A percentile compares a stretch with the other conserved stretches of the same genome.
phyloP scores from a whole-genome alignment of 805 yeast species.

The Saturnispora diversa region DNA sequence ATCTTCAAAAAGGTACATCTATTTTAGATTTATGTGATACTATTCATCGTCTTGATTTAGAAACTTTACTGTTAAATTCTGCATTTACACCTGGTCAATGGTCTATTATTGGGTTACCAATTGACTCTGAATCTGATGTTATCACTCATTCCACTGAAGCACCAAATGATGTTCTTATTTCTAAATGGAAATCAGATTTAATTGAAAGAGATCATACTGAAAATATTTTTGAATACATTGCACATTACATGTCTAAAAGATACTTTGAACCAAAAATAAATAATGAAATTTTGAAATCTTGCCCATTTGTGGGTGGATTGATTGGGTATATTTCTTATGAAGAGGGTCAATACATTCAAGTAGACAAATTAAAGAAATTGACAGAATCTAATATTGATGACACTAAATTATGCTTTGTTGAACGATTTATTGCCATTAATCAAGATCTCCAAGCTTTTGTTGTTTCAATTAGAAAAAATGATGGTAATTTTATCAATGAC shows the following conservation, averaged over 20 bases:
- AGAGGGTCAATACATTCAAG: conserved; percentile 52
- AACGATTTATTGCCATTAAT: conserved; percentile 46
- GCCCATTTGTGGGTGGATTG: conserved; percentile 89
- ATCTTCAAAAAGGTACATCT: conserved; percentile 5
- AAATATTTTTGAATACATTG: conserved; percentile 47
- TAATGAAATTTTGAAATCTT: conserved; percentile 26
- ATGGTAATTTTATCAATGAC: conserved; percentile 29
- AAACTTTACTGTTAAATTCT: conserved; percentile 61
- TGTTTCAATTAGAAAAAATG: conserved; percentile 41
- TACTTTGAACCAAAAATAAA: conserved; percentile 25
- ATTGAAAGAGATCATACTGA: conserved; percentile 10
- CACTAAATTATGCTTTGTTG: conserved; percentile 63
- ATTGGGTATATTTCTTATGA: conserved; percentile 85
- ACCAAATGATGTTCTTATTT: conserved; percentile 20
- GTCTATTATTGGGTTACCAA: conserved; percentile 77
- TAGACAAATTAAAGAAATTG: conserved; percentile 31
- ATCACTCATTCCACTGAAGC: conserved; percentile 56
- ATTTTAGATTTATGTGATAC: conserved; percentile 41
- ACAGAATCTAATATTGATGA: conserved; percentile 50
- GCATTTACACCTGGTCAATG: conserved; percentile 81
- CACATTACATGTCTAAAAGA: conserved; percentile 37
- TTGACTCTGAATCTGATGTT: conserved; percentile 34
- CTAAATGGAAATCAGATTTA: conserved; percentile 24
- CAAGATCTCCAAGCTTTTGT: conserved; percentile 46
- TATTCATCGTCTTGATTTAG: conserved; percentile 26